Percentiles rank a stretch among this genome's conserved stretches.
Conservation (phyloP, 371 early-diverging fungal genomes). For the Mucor irregularis region DNA sequence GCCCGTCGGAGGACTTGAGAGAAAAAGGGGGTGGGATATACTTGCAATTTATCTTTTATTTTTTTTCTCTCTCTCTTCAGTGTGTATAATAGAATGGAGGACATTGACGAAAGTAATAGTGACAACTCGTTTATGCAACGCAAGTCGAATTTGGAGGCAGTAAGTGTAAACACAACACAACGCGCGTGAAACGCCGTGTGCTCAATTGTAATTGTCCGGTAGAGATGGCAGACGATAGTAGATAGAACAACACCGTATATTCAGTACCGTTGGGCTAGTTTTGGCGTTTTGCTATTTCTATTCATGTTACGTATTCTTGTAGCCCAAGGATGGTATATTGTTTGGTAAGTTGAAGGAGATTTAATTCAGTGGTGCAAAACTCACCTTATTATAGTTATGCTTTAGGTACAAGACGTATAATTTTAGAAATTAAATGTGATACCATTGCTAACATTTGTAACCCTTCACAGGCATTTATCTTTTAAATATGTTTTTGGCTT, state of each 20-base stretch:
- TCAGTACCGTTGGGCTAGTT: slow-evolving; percentile 75
- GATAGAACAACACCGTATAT: slow-evolving; percentile 80
- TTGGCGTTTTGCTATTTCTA: slow-evolving; percentile 60
- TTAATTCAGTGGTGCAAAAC: neutral
- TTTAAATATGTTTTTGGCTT: slow-evolving; percentile 92
- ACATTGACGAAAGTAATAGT: no score
- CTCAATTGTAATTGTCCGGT: no score
- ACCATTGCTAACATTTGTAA: neutral
- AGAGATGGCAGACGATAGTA: neutral
- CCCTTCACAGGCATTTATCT: slow-evolving; percentile 83
- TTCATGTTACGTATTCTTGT: slow-evolving; percentile 82
- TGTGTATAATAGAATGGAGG: no score
- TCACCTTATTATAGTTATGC: neutral
- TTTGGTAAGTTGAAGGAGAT: slow-evolving; percentile 56
- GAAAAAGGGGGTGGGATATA: no score
- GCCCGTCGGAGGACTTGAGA: no score
- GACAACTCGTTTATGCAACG: no score
- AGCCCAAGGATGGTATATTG: slow-evolving; percentile 94
- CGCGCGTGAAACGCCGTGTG: no score
- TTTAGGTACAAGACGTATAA: slow-evolving; percentile 53
- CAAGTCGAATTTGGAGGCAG: neutral
- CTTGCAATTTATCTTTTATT: no score
- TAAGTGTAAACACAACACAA: neutral
- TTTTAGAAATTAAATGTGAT: slow-evolving; percentile 7
- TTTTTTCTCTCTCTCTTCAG: no score